Conservation (phyloP, 2,329 filamentous ascomycete genomes). For the Aspergillus pseudoterreus region DNA sequence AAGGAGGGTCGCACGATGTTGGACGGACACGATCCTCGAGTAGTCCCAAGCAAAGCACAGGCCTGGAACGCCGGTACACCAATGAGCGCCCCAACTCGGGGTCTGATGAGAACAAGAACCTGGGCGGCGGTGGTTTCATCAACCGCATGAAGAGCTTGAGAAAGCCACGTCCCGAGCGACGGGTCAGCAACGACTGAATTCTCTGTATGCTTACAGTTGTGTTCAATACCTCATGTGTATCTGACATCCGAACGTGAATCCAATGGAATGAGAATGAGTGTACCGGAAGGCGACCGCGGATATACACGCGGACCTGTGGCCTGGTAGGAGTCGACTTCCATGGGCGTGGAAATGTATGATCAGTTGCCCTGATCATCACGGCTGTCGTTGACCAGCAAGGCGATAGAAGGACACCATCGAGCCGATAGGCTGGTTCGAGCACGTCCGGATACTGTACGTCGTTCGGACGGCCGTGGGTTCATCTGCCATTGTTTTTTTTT, state of each 20-base stretch:
- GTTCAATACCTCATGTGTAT: neutral
- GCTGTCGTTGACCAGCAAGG: too few relatives aligned
- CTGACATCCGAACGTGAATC: neutral
- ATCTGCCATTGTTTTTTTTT: neutral
- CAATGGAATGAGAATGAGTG: neutral
- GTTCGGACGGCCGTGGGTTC: neutral
- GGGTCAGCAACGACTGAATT: slow-evolving; percentile 29
- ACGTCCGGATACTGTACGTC: neutral
- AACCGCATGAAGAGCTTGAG: slow-evolving; percentile 79
- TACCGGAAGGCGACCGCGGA: neutral
- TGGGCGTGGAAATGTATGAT: neutral
- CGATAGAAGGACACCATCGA: too few relatives aligned
- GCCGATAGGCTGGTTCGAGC: neutral
- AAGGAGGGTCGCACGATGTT: slow-evolving; percentile 42
- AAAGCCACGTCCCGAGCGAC: slow-evolving; percentile 43
- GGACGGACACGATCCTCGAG: slow-evolving; percentile 50
- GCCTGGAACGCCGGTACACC: slow-evolving; percentile 63
- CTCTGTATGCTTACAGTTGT: neutral
- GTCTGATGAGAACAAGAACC: slow-evolving; percentile 40
- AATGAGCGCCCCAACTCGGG: slow-evolving; percentile 44
- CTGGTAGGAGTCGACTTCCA: neutral
- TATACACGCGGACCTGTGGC: neutral
- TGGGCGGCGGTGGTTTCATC: slow-evolving; percentile 60
- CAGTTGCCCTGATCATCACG: neutral
- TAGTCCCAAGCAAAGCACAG: slow-evolving; percentile 53